These are phyloP conservation scores for Eleusine coracana DNA, from an alignment of 176 grass and related monocot genomes.

Conservation along the genomic window DNA sequence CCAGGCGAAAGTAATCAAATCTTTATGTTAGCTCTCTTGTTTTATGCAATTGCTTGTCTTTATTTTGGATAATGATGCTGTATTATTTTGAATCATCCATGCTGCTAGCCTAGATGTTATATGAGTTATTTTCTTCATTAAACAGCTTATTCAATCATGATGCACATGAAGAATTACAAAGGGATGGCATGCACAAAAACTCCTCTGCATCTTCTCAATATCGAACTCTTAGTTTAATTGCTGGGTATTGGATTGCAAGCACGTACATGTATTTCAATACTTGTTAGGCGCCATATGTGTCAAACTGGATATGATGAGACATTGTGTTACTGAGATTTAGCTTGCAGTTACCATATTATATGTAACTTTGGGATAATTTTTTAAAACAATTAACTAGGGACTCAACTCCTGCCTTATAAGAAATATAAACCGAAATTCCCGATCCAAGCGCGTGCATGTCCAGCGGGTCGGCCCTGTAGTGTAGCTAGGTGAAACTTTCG, in stretches of 20 bases:
- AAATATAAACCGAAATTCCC: not conserved
- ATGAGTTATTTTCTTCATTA: not conserved
- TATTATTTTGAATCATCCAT: constrained; percentile 1
- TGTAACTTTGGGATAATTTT: not conserved
- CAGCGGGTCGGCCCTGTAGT: no score
- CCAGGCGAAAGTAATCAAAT: constrained; percentile 55
- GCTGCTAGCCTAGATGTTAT: not conserved
- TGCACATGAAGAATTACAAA: constrained; percentile 14
- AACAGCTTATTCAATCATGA: not conserved
- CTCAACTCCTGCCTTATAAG: not conserved
- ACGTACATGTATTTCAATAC: not conserved
- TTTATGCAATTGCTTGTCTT: not conserved
- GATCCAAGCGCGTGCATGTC: no score
- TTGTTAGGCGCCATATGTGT: not conserved
- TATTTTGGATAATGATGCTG: not conserved
- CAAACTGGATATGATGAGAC: not conserved
- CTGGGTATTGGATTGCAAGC: not conserved
- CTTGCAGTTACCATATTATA: not conserved
- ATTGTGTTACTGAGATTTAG: not conserved
- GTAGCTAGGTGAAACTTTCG: no score
- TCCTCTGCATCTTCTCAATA: constrained; percentile 12
- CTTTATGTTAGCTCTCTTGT: constrained; percentile 28
- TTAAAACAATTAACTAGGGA: not conserved
- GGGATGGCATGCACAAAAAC: not conserved
- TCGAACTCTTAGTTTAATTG: not conserved